Percentiles rank a stretch among this genome's conserved stretches.
Evolutionary conservation across 768 basidiomycete genomes (phyloP).

Genomic region (Psilocybe cubensis): DNA sequence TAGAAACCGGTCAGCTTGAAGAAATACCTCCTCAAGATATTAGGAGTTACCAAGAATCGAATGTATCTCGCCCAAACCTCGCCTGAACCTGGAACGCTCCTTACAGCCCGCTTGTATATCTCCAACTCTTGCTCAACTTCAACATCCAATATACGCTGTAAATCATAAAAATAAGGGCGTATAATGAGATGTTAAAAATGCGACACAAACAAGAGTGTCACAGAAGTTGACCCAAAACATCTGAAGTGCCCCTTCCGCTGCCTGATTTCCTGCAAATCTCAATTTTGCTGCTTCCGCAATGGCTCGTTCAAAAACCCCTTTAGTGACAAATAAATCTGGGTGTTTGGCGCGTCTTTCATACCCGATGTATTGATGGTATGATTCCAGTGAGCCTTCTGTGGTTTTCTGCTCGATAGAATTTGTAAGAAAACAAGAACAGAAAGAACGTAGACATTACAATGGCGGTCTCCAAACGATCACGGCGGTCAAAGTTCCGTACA

Average conservation of each 20-base stretch:
- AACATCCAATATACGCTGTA: constrained; percentile 50
- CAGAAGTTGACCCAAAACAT: constrained; percentile 77
- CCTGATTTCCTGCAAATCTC: constrained; percentile 54
- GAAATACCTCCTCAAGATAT: not conserved
- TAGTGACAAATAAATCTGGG: constrained; percentile 61
- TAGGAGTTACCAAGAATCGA: constrained; percentile 58
- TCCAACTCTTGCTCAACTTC: constrained; percentile 44
- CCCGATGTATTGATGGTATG: constrained; percentile 64
- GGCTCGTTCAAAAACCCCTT: constrained; percentile 71
- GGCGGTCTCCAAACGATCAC: constrained; percentile 63
- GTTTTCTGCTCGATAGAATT: constrained; percentile 29
- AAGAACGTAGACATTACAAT: constrained; percentile 48
- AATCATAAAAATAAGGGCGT: not conserved
- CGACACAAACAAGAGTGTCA: constrained; percentile 62
- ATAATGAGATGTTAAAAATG: not conserved
- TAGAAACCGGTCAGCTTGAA: constrained; percentile 21
- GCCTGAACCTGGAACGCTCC: constrained; percentile 77
- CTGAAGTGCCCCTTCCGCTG: constrained; percentile 60
- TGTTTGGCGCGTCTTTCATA: constrained; percentile 64
- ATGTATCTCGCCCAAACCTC: constrained; percentile 83
- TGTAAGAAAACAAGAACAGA: not conserved
- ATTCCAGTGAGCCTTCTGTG: constrained; percentile 52
- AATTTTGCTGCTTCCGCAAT: constrained; percentile 71
- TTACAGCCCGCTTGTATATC: constrained; percentile 59
- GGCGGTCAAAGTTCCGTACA: constrained; percentile 59